Evolutionary conservation across 306 rosid genomes (phyloP).

Genomic region (Hippophae tibetana): DNA sequence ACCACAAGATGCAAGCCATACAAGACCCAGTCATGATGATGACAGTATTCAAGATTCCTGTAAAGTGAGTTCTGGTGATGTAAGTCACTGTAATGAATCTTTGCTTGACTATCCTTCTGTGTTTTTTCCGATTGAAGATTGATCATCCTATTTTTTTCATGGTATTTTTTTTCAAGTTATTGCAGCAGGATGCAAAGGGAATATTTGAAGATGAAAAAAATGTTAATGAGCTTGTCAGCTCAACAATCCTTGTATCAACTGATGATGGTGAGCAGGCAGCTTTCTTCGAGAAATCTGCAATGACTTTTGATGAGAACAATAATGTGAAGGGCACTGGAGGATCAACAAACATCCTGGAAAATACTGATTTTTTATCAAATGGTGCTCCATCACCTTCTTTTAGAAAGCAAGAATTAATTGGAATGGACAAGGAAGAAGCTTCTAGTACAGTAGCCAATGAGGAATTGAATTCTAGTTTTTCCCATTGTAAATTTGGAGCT

Average conservation of each 20-base stretch:
- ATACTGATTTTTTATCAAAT: constrained; percentile 2
- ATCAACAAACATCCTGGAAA: constrained; percentile 7
- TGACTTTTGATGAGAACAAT: constrained; percentile 12
- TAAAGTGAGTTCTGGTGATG: constrained; percentile 32
- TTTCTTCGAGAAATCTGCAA: constrained; percentile 1
- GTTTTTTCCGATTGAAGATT: too few species aligned
- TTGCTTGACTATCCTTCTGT: not conserved
- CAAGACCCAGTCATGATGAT: constrained; percentile 27
- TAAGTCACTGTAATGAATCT: constrained; percentile 32
- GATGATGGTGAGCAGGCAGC: constrained; percentile 26
- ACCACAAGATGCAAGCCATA: constrained; percentile 23
- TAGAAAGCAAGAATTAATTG: constrained; percentile 21
- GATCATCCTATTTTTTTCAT: constrained; percentile 10
- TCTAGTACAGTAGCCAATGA: constrained; percentile 17
- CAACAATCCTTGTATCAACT: constrained; percentile 19
- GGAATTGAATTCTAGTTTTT: constrained; percentile 19
- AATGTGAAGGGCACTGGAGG: constrained; percentile 9
- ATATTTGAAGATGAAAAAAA: constrained; percentile 25
- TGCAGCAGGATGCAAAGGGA: constrained; percentile 27
- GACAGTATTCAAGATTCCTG: constrained; percentile 28
- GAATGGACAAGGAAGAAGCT: constrained; percentile 16
- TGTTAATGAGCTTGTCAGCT: constrained; percentile 27
- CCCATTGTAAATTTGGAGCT: constrained; percentile 9
- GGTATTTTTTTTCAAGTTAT: constrained; percentile 12
- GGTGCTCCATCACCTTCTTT: constrained; percentile 15